These are phyloP conservation scores for Sporothrix variecibatus DNA, from an alignment of 2,329 filamentous ascomycete genomes.

Conservation along the genomic window DNA sequence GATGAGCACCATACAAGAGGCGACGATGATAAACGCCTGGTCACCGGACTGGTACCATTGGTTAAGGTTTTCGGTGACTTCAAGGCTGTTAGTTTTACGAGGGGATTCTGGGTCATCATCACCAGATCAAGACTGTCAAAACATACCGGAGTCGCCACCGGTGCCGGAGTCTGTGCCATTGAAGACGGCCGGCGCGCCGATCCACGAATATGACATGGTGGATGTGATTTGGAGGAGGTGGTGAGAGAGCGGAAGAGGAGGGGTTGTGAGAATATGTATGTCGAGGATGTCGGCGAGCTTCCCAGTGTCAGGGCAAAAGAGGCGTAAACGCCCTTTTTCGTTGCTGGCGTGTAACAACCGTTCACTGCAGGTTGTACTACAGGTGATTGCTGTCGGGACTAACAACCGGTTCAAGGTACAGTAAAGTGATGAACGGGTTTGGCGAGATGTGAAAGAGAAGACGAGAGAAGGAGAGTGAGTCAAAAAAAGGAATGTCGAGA, in stretches of 20 bases:
- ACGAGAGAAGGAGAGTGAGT: not conserved
- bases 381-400: not conserved
- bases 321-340: conserved; percentile 6
- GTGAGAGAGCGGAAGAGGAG: not conserved
- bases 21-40: conserved; percentile 88
- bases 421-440: not conserved
- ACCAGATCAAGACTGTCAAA: not conserved
- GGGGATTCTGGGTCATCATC: not conserved
- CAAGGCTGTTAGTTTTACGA: conserved; percentile 15
- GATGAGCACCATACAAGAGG: conserved; percentile 88
- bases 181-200: conserved; percentile 60
- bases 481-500: not conserved
- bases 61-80: conserved; percentile 85
- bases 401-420: not conserved
- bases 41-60: conserved; percentile 94
- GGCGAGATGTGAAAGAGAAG: not conserved
- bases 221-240: not conserved
- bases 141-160: conserved; percentile 79
- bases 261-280: not conserved
- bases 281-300: not conserved
- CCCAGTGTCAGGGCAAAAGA: not conserved
- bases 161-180: conserved; percentile 64
- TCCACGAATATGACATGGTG: conserved; percentile 61
- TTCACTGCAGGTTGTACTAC: not conserved
- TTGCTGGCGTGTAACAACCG: not conserved